Evolutionary conservation across 1,284 basidiomycete genomes (phyloP), one percentile per base, ranked within the genome.

Genomic region (Cryptococcus sp.): DNA sequence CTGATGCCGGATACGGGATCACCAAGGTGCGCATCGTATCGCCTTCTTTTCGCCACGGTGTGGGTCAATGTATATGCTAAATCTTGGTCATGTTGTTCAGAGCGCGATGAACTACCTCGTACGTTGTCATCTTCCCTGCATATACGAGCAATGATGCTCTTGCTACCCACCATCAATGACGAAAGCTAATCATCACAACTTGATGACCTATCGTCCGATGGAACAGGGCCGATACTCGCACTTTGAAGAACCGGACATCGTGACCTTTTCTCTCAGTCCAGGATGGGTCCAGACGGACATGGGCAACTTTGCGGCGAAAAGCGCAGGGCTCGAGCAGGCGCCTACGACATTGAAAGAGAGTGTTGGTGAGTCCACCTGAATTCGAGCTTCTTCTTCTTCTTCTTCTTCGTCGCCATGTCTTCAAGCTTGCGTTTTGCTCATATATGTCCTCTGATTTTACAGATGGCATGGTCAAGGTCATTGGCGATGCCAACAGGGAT

Each of bases 271-370:
- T 17, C 42, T 69, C 1, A 56, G 53, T 40, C 67, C 67, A 4
- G 67, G 67, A 38, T 69, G 67, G 67, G 61, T 63, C 7, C 65
- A 69, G 46, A 67, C 67, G 10, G 67, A 69, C 25, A 69, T 69
- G 67, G 67, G 67, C 16, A 57, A 67, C 50, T 49, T 56, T 25
- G 63, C 49, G 2, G 65, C 65, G 8, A 47, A 31, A 25, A 39
- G 31, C 15, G 53, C 57, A 20, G 67, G 65, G 5, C 39, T 63
- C 42, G 63, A 63, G 40, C 56, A 67, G 39, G 65, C 65, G 17
- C 65, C 59, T 5, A 63, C 60, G 35, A 65, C 67, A 4, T 61
- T 67, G 3, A 57, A 61, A 5, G 61, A 69, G 50, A 63, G 60
- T 47, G 62, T 64, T 31, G 41, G 67, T 69, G 35, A 59, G 67